Conservation (phyloP, 306 rosid species). For the Citrullus colocynthis region DNA sequence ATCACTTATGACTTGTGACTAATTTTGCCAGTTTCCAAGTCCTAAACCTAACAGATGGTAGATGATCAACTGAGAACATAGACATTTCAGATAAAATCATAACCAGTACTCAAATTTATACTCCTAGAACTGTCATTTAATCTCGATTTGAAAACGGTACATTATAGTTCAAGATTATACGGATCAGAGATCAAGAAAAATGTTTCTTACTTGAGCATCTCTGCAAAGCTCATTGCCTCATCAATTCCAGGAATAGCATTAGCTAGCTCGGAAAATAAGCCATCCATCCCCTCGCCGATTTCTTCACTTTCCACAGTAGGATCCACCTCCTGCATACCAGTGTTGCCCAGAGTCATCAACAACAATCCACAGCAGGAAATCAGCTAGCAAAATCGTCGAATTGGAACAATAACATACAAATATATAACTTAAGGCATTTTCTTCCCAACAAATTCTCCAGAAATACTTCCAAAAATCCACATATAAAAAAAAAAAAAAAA, state of each 20-base stretch:
- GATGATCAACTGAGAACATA: background rate
- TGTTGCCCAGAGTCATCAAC: background rate
- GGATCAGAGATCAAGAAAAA: background rate
- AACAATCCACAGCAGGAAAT: background rate
- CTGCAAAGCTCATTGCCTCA: constrained; percentile 99
- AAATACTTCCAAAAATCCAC: background rate
- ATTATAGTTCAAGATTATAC: background rate
- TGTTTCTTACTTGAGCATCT: constrained; percentile 79
- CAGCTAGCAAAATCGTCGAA: background rate
- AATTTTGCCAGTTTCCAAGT: background rate
- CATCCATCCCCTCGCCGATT: constrained; percentile 72
- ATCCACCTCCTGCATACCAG: constrained; percentile 74
- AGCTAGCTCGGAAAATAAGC: constrained; percentile 66
- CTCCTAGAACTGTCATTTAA: background rate
- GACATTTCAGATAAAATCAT: background rate
- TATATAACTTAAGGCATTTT: background rate
- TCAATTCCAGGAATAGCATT: constrained; percentile 98
- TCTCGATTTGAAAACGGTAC: background rate
- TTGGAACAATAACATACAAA: constrained; percentile 10
- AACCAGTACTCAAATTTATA: background rate
- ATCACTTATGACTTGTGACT: background rate
- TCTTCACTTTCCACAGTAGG: constrained; percentile 81
- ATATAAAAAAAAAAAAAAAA: background rate
- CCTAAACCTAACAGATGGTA: background rate
- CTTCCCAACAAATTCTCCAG: background rate